These are phyloP conservation scores for Erythrobasidium hasegawianum DNA, from an alignment of 1,284 basidiomycete genomes.

Conservation along the genomic window DNA sequence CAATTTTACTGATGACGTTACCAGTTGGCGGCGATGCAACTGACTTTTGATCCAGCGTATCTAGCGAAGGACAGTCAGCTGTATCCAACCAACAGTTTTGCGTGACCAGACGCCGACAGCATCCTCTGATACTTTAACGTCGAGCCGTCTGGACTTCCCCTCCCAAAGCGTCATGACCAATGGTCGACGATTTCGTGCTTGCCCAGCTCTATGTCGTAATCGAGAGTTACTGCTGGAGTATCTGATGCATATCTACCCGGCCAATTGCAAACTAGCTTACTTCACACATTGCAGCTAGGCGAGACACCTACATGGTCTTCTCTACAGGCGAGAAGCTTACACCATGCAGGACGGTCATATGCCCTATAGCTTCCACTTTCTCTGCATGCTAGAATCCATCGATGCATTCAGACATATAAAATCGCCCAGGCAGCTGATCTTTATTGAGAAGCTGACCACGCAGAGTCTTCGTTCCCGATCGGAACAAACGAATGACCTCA, in stretches of 20 bases:
- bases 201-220: constrained; percentile 2
- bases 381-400: background rate
- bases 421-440: constrained; percentile 5
- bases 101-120: background rate
- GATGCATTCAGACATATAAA: background rate
- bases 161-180: constrained; percentile 1
- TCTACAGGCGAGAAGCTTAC: background rate
- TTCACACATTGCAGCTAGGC: background rate
- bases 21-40: background rate
- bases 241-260: background rate
- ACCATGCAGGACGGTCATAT: constrained; percentile 1
- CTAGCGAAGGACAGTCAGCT: background rate
- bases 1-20: too few species aligned
- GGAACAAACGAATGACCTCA: background rate
- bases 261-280: background rate
- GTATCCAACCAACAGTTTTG: background rate
- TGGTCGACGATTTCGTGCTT: background rate
- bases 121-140: background rate
- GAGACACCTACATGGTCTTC: background rate
- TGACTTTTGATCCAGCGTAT: constrained; percentile 2
- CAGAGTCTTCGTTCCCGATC: constrained; percentile 1
- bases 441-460: constrained; percentile 1
- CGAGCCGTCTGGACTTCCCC: background rate
- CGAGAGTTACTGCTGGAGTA: background rate
- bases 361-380: background rate